Evolutionary conservation across 768 basidiomycete species (phyloP).

Genomic region (Clavulina sp.): DNA sequence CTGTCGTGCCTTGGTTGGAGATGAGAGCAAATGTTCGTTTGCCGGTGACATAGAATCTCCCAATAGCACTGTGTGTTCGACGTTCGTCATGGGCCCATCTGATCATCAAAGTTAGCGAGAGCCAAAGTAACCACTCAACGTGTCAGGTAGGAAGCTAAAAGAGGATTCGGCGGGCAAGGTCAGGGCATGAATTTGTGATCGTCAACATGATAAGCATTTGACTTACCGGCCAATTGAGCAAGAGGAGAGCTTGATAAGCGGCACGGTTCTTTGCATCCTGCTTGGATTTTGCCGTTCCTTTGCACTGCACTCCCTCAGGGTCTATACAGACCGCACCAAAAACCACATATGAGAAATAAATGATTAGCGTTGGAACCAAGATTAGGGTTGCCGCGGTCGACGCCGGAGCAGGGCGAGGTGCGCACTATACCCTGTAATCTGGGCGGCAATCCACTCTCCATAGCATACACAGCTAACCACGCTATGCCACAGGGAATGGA

Average conservation of each 20-base stretch:
- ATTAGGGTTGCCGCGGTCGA: background rate
- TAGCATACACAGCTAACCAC: too few species aligned
- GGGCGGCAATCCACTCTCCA: too few species aligned
- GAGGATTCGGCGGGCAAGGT: too few species aligned
- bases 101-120: background rate
- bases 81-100: background rate
- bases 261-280: background rate
- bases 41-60: background rate
- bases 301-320: background rate
- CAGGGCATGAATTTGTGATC: background rate
- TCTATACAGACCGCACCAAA: background rate
- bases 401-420: background rate
- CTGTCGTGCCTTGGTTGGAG: too few species aligned
- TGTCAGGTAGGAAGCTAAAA: too few species aligned
- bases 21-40: background rate
- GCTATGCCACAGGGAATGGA: too few species aligned
- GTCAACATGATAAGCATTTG: background rate
- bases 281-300: background rate
- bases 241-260: background rate
- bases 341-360: background rate
- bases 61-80: background rate
- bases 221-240: background rate
- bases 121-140: background rate
- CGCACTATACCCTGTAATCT: too few species aligned
- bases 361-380: background rate